Evolutionary conservation across 495 filamentous ascomycete genomes (phyloP), one percentile per base, ranked within the genome.

Genomic region (Penicillium malachiteum): DNA sequence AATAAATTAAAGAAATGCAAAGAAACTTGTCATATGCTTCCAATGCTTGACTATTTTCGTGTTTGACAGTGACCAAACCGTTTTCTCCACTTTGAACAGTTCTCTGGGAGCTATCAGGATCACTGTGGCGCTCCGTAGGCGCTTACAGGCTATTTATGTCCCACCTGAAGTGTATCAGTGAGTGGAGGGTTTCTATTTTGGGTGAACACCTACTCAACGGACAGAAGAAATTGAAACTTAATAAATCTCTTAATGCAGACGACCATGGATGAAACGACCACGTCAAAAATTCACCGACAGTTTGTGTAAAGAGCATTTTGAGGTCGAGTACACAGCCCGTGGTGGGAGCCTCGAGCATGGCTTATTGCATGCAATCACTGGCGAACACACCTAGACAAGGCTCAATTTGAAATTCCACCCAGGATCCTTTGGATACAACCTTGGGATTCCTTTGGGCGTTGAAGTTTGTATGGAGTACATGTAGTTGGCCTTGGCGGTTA

Each of bases 81-180:
- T 1, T 26, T 26, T 26, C 21, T 26, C 21, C 21, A 26, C 21
- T 26, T 26, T 26, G 21, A 26, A 26, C 2, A 26, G 21, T 1
- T 26, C 21, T 26, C 4, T 26, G 2, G 21, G 21, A 26, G 21
- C 21, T 26, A 26, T 26, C 21, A 26, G 21, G 26, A 33, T 11
- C 44, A 12, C 16, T 5, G 62, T 65, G 57, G 60, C 60, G 57
- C 17, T 40, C 34, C 3, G 7, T 50, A 38, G 58, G 64, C 64
- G 64, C 61, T 64, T 64, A 64, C 31, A 30, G 40, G 46, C 54
- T 57, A 59, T 62, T 62, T 59, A 59, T 56, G 61, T 67, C 50
- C 49, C 55, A 58, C 64, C 43, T 13, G 17, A 18, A 35, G 11
- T 54, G 60, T 58, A 41, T 61, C 63, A 64, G 41, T 33, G 21